Evolutionary conservation across 2,329 filamentous ascomycete genomes (phyloP), one percentile per base, ranked within the genome.

Genomic region (Ascochyta pisi): DNA sequence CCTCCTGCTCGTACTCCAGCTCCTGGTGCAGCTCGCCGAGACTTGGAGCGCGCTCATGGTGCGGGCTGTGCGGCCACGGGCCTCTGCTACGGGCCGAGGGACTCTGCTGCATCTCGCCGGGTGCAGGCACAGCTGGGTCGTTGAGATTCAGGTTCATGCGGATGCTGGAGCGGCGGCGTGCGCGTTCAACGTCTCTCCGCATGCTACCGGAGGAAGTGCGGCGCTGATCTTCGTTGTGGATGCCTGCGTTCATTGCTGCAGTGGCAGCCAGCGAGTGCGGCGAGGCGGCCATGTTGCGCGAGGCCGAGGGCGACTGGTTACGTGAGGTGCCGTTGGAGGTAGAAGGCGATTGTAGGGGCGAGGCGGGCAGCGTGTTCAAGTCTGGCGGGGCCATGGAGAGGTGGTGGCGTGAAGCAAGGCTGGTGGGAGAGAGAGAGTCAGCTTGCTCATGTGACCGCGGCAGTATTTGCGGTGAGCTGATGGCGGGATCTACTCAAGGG

Each of bases 11-110:
- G 49, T 87, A 89, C 73, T 92, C 89, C 1, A 92, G 81, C 75
- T 92, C 88, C 70, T 92, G 89, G 64, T 92, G 89, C 38, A 92
- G 83, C 74, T 92, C 89, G 16, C 89, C 89, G 59, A 92, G 75
- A 70, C 89, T 92, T 2, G 89, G 89, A 0, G 87, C 78, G 44
- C 89, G 82, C 62, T 86, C 84, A 67, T 90, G 88, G 63, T 86
- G 83, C 31, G 53, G 53, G 35, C 53, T 56, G 23, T 56, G 50
- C 23, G 50, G 50, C 67, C 67, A 74, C 22, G 66, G 61, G 10
- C 63, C 66, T 37, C 62, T 64, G 35, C 57, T 63, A 46, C 68
- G 65, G 37, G 48, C 22, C 6, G 53, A 51, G 1, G 76, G 76
- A 50, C 73, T 80, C 73, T 60, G 84, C 81, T 66, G 82, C 83